phyloP scores from a whole-genome alignment of 345 rosid species.

The Capsella bursapastoris region DNA sequence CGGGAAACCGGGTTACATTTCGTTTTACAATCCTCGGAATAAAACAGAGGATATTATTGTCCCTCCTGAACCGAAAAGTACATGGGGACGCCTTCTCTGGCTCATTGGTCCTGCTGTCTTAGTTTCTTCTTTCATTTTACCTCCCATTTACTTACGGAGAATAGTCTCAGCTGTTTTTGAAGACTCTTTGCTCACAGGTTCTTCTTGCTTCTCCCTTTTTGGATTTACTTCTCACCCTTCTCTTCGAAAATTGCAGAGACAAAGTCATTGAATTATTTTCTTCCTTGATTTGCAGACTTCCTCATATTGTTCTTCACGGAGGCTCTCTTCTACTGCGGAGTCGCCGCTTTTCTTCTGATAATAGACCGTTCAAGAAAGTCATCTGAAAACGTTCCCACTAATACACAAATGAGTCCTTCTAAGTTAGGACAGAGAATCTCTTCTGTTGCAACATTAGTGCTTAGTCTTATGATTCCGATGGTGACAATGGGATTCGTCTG shows the following conservation, averaged over 20 bases:
- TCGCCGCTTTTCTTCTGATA: conserved; percentile 73
- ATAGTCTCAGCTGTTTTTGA: conserved; percentile 83
- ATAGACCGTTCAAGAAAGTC: conserved; percentile 69
- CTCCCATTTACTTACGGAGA: conserved; percentile 78
- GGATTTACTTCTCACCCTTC: conserved; percentile 2
- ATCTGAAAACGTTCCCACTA: conserved; percentile 34
- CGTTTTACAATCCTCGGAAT: conserved; percentile 68
- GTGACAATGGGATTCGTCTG: conserved; percentile 98
- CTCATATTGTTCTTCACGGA: conserved; percentile 96
- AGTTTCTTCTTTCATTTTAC: conserved; percentile 88
- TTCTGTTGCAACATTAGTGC: conserved; percentile 84
- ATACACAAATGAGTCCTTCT: conserved; percentile 41
- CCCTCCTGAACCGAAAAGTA: conserved; percentile 47
- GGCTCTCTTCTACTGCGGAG: conserved; percentile 95
- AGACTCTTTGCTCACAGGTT: conserved; percentile 95
- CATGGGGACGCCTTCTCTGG: conserved; percentile 68
- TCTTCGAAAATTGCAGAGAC: neutral
- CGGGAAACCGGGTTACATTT: conserved; percentile 82
- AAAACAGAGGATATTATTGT: conserved; percentile 48
- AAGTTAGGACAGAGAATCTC: conserved; percentile 79
- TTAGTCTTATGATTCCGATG: conserved; percentile 91
- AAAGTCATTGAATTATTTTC: neutral
- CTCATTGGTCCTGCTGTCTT: conserved; percentile 87
- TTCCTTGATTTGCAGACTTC: conserved; percentile 69
- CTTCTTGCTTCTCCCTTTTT: conserved; percentile 15